phyloP scores from a whole-genome alignment of 2,329 filamentous ascomycete species.

The Trichoderma sp. region DNA sequence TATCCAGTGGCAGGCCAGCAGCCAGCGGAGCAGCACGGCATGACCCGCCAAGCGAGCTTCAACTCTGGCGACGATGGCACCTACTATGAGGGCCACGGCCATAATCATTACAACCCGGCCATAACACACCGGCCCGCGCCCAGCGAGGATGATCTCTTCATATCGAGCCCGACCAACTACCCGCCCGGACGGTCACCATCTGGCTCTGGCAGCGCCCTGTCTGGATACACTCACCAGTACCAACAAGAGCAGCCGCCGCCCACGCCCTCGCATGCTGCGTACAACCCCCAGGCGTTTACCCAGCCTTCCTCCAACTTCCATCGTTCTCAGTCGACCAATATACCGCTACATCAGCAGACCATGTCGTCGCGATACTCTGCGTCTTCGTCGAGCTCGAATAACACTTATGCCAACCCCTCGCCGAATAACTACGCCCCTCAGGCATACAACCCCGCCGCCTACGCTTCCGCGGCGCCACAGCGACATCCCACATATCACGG shows the following conservation, averaged over 20 bases:
- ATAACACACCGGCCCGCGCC: constrained; percentile 26
- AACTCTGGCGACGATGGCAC: constrained; percentile 72
- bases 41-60: constrained; percentile 66
- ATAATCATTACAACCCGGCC: constrained; percentile 25
- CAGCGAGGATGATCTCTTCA: constrained; percentile 63
- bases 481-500: constrained; percentile 54
- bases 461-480: constrained; percentile 53
- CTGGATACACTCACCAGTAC: constrained; percentile 55
- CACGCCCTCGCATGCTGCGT: constrained; percentile 50
- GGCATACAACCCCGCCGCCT: constrained; percentile 62
- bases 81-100: constrained; percentile 43
- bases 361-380: constrained; percentile 40
- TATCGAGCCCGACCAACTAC: constrained; percentile 48
- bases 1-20: constrained; percentile 54
- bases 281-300: constrained; percentile 71
- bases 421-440: constrained; percentile 53
- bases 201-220: constrained; percentile 49
- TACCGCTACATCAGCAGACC: constrained; percentile 50
- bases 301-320: constrained; percentile 34
- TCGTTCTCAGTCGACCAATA: constrained; percentile 53
- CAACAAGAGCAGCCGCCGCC: constrained; percentile 49
- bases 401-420: constrained; percentile 35
- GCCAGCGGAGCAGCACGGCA: constrained; percentile 34
- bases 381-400: constrained; percentile 37
- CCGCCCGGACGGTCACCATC: constrained; percentile 38